Base-by-base conservation (phyloP, 345 rosid species). In the Pseudoturritis turrita region DNA sequence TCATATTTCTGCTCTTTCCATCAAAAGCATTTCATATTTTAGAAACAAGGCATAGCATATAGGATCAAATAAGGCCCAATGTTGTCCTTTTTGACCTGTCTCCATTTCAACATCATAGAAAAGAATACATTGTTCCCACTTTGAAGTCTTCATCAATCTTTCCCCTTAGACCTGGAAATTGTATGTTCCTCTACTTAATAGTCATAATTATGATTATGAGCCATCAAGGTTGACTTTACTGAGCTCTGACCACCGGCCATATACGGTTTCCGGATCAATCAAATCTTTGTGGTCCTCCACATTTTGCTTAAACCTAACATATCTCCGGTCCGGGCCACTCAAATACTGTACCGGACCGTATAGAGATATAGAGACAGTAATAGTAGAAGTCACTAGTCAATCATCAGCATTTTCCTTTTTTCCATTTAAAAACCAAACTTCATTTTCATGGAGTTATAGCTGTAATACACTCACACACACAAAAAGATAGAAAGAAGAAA, bases 261-360 rank as follows among this genome's bases (percentile, higher is more conserved):
- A 68, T 75, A 60, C 43, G 69, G 74, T 62, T 59, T 61, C 52
- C 57, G 35, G 57, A 68, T 11, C 62, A 67, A 53, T 60, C 78
- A 59, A 68, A 51, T 75, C 47, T 61, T 52, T 75, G 74, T 75
- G 74, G 74, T 62, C 78, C 74, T 51, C 41, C 25, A 67, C 18
- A 35, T 22, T 33, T 75, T 43, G 50, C 70, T 43, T 4, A 25
- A 67, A 75, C 78, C 78, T 75, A 68, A 61, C 70, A 54, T 23
- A 68, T 75, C 69, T 68, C 70, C 63, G 74, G 64, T 61, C 78
- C 69, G 70, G 69, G 58, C 43, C 78, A 68, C 46, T 18, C 63
- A 75, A 52, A 68, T 60, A 60, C 19, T 75, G 74, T 75, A 75
- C 74, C 69, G 69, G 78, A 23, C 74, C 74, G 74, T 75, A 75